Base-by-base conservation (phyloP, 768 basidiomycete species). In the Galerina sulciceps region DNA sequence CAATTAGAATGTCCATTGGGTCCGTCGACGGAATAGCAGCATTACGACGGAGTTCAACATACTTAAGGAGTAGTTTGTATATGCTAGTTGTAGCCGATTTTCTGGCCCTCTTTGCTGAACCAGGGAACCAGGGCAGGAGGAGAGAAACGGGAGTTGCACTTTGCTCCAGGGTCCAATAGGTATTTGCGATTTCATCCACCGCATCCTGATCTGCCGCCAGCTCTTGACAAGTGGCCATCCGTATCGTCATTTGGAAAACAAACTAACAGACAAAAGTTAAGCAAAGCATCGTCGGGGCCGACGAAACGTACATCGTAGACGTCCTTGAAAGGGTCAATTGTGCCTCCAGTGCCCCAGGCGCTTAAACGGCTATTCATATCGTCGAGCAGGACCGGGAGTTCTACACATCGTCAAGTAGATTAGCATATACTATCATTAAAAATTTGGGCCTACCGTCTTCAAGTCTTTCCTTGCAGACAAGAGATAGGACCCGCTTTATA, bases 181-280 rank as follows among this genome's bases (percentile, higher is more conserved):
- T 63, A 10, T 67, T 45, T 18, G 61, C 53, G 8, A 76, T 50
- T 4, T 55, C 53, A 10, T 54, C 50, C 15, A 73, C 56, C 8
- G 59, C 62, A 5, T 61, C 64, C 11, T 26, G 23, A 46, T 75
- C 59, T 13, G 65, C 60, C 3, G 73, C 67, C 1, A 76, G 63
- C 42, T 76, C 74, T 10, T 57, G 42, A 51, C 73, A 76, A 18
- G 69, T 68, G 14, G 67, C 65, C 67, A 75, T 65, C 15, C 74
- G 68, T n/a, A 72, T 62, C 0, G 71, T 74, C 67, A 75, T 67
- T 62, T 72, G 73, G 61, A 74, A 74, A 6, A 71, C 67, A 51
- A 74, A 64, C 74, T 75, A 20, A 2, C 22, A 6, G 22, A 20
- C 31, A 15, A 26, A 18, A 23, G 18, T 26, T 6, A 38, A 17